phyloP scores from a whole-genome alignment of 2,329 filamentous ascomycete species.

The Hymenoscyphus occultus region DNA sequence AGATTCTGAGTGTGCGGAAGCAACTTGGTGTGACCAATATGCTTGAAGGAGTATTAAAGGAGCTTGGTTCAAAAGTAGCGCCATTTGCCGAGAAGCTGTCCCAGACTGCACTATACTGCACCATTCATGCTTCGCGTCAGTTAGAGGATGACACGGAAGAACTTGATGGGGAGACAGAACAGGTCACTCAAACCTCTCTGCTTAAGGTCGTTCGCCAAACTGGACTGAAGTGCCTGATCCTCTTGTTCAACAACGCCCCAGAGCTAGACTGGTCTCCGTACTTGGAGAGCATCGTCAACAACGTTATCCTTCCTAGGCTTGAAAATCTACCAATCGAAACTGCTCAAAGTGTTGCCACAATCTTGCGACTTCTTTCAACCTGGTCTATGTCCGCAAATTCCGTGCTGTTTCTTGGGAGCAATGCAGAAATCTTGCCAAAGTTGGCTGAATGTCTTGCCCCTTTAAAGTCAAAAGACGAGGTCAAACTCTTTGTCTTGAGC shows the following conservation, averaged over 20 bases:
- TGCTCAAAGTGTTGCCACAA: constrained; percentile 81
- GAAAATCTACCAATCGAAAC: constrained; percentile 80
- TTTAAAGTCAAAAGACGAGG: constrained; percentile 76
- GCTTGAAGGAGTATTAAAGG: constrained; percentile 81
- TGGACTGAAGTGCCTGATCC: constrained; percentile 78
- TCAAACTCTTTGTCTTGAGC: constrained; percentile 76
- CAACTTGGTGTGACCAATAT: constrained; percentile 92
- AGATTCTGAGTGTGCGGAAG: constrained; percentile 67
- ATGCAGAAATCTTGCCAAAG: constrained; percentile 61
- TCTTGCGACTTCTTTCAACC: constrained; percentile 75
- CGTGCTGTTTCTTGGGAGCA: constrained; percentile 62
- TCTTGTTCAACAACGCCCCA: constrained; percentile 72
- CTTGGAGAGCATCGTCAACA: constrained; percentile 65
- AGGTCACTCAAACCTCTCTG: constrained; percentile 50
- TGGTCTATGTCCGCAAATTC: constrained; percentile 71
- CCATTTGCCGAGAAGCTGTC: constrained; percentile 68
- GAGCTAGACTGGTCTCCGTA: constrained; percentile 71
- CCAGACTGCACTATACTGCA: constrained; percentile 77
- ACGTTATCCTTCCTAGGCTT: constrained; percentile 74
- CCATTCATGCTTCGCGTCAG: constrained; percentile 65
- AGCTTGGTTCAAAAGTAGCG: constrained; percentile 70
- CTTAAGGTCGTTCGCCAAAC: constrained; percentile 64
- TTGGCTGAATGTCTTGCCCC: constrained; percentile 70
- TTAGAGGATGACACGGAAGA: constrained; percentile 42
- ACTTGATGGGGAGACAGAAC: constrained; percentile 34